Conservation (phyloP, 441 rosid genomes). For the Aleurites moluccanus region DNA sequence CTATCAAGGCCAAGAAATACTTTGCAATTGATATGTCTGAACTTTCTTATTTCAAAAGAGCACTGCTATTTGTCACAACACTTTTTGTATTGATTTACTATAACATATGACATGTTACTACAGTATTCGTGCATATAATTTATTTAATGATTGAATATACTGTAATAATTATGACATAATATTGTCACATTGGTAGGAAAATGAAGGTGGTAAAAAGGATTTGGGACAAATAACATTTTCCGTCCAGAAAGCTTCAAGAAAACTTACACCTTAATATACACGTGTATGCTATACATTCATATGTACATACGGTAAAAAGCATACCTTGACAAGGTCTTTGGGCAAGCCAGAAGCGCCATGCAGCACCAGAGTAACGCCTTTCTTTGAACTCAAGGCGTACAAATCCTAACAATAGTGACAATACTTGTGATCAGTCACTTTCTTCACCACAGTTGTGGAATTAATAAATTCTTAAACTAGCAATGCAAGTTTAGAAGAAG, state of each 20-base stretch:
- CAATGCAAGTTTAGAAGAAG: slow-evolving; percentile 1
- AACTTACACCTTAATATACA: not conserved
- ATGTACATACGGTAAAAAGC: not conserved
- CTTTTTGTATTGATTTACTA: no score
- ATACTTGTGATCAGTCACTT: not conserved
- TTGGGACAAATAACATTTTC: no score
- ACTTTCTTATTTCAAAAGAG: not conserved
- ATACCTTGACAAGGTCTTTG: slow-evolving; percentile 69
- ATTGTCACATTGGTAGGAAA: not conserved
- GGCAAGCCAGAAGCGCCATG: slow-evolving; percentile 97
- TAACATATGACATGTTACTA: no score
- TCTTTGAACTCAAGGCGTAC: slow-evolving; percentile 60
- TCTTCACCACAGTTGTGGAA: not conserved
- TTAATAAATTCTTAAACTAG: not conserved
- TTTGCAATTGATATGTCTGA: not conserved
- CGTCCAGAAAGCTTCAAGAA: slow-evolving; percentile 5
- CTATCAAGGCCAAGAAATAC: not conserved
- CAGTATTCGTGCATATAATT: not conserved
- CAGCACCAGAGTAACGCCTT: slow-evolving; percentile 77
- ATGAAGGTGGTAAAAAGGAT: not conserved
- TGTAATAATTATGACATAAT: no score
- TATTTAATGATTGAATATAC: no score
- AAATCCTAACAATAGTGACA: slow-evolving; percentile 52
- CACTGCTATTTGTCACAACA: no score
- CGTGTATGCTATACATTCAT: not conserved